Conservation (phyloP, 2,329 filamentous ascomycete species). For the Verticillium tricorpus region DNA sequence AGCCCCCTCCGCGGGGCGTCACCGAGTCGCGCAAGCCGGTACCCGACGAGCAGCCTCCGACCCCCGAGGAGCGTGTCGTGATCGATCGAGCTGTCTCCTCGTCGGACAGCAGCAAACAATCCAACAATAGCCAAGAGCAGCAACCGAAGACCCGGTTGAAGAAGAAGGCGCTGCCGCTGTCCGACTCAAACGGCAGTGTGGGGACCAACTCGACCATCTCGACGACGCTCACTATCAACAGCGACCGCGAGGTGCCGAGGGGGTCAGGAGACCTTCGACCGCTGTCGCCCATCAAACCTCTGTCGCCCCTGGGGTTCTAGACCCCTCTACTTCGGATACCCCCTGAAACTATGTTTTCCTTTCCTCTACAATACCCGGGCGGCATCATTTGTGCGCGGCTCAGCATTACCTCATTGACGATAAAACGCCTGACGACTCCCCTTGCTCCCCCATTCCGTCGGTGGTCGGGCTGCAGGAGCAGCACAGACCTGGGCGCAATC, state of each 20-base stretch:
- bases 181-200: conserved; percentile 37
- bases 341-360: conserved; percentile 13
- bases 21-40: conserved; percentile 23
- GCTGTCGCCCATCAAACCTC: conserved; percentile 61
- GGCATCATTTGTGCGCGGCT: conserved; percentile 9
- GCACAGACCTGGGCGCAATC: background rate
- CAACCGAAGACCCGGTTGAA: conserved; percentile 31
- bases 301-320: conserved; percentile 58
- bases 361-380: conserved; percentile 10
- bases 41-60: conserved; percentile 9
- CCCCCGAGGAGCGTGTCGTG: conserved; percentile 16
- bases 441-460: background rate
- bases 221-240: conserved; percentile 41
- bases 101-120: conserved; percentile 59
- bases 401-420: conserved; percentile 22
- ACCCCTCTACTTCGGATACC: conserved; percentile 2
- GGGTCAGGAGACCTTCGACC: conserved; percentile 44
- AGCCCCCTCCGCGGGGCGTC: conserved; percentile 49
- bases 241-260: conserved; percentile 29
- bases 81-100: conserved; percentile 42
- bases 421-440: conserved; percentile 27
- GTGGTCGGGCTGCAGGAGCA: background rate
- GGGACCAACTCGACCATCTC: conserved; percentile 39
- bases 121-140: conserved; percentile 22
- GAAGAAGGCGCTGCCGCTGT: conserved; percentile 38